Evolutionary conservation across 2,329 filamentous ascomycete genomes (phyloP).

Genomic region (Alternaria tenuissima): DNA sequence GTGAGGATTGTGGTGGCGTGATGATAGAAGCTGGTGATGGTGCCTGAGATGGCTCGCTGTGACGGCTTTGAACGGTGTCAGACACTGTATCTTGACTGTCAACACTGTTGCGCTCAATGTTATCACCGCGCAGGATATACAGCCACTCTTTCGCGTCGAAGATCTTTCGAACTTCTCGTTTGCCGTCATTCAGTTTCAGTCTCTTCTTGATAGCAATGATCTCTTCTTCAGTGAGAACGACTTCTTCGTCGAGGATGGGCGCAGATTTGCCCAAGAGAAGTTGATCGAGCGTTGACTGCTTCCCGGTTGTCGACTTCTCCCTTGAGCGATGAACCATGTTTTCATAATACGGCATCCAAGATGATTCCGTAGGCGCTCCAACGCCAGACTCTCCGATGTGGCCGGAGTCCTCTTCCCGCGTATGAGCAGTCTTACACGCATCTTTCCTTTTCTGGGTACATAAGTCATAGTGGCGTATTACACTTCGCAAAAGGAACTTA

Average conservation of each 20-base stretch:
- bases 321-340: not conserved
- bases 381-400: not conserved
- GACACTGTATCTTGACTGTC: not conserved
- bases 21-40: not conserved
- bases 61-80: not conserved
- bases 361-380: not conserved
- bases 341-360: slow-evolving; percentile 13
- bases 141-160: slow-evolving; percentile 4
- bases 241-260: no score
- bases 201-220: not conserved
- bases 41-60: not conserved
- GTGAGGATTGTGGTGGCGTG: not conserved
- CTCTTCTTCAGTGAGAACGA: not conserved
- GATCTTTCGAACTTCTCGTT: not conserved
- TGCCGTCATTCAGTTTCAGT: not conserved
- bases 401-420: not conserved
- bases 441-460: not conserved
- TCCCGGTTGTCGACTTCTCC: not conserved
- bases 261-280: not conserved
- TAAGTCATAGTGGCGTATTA: not conserved
- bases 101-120: not conserved
- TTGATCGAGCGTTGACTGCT: not conserved
- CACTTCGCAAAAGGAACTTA: slow-evolving; percentile 11
- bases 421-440: not conserved
- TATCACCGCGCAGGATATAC: slow-evolving; percentile 4